Percentiles rank a stretch among this genome's conserved stretches.
These are phyloP conservation scores for Chenopodium suecicum DNA, from an alignment of 148 eudicot species.

Conservation along the genomic window DNA sequence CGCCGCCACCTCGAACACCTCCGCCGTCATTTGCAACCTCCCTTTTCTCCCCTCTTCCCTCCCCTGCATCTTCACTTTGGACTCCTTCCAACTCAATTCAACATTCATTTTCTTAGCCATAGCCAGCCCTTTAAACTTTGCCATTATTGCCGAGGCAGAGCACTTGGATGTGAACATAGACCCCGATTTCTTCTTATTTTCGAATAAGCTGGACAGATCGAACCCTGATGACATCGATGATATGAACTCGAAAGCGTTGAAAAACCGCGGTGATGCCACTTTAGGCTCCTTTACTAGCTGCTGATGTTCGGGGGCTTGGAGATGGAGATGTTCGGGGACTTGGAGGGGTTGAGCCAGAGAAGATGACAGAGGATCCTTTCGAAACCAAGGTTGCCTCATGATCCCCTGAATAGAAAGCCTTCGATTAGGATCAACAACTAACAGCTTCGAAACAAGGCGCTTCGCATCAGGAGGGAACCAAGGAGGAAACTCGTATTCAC, in stretches of 20 bases:
- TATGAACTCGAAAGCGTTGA: slow-evolving; percentile 82
- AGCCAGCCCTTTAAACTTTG: slow-evolving; percentile 43
- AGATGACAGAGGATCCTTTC: slow-evolving; percentile 29
- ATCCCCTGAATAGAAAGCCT: slow-evolving; percentile 53
- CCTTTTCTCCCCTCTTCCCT: slow-evolving; percentile 67
- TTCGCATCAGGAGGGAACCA: slow-evolving; percentile 61
- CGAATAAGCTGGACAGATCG: slow-evolving; percentile 68
- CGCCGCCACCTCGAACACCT: slow-evolving; percentile 86
- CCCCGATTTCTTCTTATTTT: slow-evolving; percentile 37
- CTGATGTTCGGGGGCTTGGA: background rate
- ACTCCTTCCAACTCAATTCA: slow-evolving; percentile 44
- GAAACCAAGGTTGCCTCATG: slow-evolving; percentile 57
- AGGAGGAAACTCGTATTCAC: slow-evolving; percentile 53
- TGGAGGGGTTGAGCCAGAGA: slow-evolving; percentile 17
- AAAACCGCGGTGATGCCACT: slow-evolving; percentile 54
- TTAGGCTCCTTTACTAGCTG: slow-evolving; percentile 30
- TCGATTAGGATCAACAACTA: slow-evolving; percentile 49
- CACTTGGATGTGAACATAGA: slow-evolving; percentile 65
- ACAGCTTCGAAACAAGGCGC: slow-evolving; percentile 51
- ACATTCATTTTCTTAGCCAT: slow-evolving; percentile 53
- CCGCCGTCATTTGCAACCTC: slow-evolving; percentile 56
- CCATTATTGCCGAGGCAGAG: slow-evolving; percentile 48
- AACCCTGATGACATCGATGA: slow-evolving; percentile 91
- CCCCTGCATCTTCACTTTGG: slow-evolving; percentile 56
- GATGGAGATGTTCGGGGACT: background rate